Evolutionary conservation across 2,329 filamentous ascomycete genomes (phyloP).

Genomic region (Pseudogymnoascus sp.): DNA sequence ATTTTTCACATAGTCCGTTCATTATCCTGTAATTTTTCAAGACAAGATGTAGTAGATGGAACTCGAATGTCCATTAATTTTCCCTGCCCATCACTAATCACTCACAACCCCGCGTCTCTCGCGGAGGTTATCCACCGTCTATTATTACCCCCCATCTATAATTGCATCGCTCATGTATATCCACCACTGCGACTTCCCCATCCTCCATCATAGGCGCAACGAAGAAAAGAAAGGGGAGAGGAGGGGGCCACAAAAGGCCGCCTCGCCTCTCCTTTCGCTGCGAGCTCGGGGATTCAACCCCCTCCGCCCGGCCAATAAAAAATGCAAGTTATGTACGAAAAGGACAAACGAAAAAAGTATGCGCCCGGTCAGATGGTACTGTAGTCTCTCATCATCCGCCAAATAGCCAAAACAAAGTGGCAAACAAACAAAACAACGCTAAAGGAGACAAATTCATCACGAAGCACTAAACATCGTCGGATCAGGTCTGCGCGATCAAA

Average conservation of each 20-base stretch:
- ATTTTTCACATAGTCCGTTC: neutral
- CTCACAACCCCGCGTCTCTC: neutral
- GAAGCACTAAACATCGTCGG: neutral
- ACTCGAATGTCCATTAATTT: neutral
- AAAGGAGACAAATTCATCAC: constrained; percentile 4
- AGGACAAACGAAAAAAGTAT: neutral
- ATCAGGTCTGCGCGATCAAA: neutral
- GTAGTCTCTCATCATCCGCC: neutral
- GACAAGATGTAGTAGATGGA: neutral
- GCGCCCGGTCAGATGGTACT: constrained; percentile 1
- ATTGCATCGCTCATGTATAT: constrained; percentile 3
- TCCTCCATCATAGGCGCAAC: neutral
- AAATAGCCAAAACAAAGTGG: neutral
- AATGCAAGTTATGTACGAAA: neutral
- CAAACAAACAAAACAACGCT: neutral
- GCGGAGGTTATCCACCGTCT: neutral
- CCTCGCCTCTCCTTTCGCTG: neutral
- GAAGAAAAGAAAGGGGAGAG: neutral
- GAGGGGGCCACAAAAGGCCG: neutral
- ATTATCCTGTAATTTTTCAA: neutral
- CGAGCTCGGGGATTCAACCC: neutral
- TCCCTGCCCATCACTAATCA: neutral
- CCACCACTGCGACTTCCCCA: neutral
- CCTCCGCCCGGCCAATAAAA: constrained; percentile 7
- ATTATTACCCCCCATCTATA: neutral